These are phyloP conservation scores for Penicillium verrucosum DNA, from an alignment of 2,329 filamentous ascomycete genomes.

Conservation along the genomic window DNA sequence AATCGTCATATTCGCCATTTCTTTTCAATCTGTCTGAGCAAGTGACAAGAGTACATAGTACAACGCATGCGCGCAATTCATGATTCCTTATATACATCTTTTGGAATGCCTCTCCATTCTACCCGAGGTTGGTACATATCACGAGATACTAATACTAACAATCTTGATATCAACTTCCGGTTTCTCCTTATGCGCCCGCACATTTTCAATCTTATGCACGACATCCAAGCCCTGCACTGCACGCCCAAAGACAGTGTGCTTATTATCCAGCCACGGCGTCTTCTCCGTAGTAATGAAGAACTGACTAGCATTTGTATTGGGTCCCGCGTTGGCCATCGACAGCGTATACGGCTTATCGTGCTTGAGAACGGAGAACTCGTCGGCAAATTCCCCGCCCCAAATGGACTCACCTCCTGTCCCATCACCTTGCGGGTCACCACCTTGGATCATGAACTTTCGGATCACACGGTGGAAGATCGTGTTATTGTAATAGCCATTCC, in stretches of 20 bases:
- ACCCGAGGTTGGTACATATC: background rate
- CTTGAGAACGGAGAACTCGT: slow-evolving; percentile 86
- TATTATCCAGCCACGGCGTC: slow-evolving; percentile 91
- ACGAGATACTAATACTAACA: slow-evolving; percentile 64
- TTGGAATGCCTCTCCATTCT: background rate
- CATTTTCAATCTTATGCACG: slow-evolving; percentile 92
- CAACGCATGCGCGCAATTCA: background rate
- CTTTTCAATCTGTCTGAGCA: background rate
- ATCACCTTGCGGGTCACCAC: slow-evolving; percentile 80
- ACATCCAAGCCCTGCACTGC: slow-evolving; percentile 90
- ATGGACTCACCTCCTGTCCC: slow-evolving; percentile 89
- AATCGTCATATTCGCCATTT: background rate
- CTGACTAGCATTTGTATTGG: slow-evolving; percentile 91
- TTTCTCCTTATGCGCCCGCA: slow-evolving; percentile 82
- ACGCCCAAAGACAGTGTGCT: slow-evolving; percentile 93
- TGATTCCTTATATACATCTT: background rate
- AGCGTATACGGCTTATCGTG: slow-evolving; percentile 96
- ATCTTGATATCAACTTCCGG: slow-evolving; percentile 98
- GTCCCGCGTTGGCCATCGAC: slow-evolving; percentile 96
- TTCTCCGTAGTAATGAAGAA: slow-evolving; percentile 99
- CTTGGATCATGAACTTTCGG: slow-evolving; percentile 94
- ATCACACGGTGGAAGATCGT: slow-evolving; percentile 98
- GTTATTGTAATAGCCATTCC: slow-evolving; percentile 92
- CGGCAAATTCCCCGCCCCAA: slow-evolving; percentile 87
- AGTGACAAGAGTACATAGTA: slow-evolving; percentile 2